Percentiles rank a stretch among this genome's conserved stretches.
phyloP scores from a whole-genome alignment of 73 alveolate genomes.

The Stentor coeruleus region DNA sequence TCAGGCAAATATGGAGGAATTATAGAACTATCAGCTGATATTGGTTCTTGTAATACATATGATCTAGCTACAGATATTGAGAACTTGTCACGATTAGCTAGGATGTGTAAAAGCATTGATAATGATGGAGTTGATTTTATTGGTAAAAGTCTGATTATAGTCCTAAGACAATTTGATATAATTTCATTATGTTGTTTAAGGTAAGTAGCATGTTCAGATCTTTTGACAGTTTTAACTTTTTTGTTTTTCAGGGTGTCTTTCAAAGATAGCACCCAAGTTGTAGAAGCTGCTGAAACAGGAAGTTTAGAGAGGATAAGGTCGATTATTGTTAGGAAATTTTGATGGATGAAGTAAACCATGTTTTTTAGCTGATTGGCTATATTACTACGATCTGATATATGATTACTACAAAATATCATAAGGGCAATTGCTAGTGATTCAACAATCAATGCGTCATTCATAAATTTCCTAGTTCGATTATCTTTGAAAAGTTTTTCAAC shows the following conservation, averaged over 20 bases:
- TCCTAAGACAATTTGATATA: background rate
- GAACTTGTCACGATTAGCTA: background rate
- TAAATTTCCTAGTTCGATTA: background rate
- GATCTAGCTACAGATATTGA: conserved; percentile 9
- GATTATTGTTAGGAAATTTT: conserved; percentile 43
- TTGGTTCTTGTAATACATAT: background rate
- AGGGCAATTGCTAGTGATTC: conserved; percentile 24
- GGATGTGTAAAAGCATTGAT: background rate
- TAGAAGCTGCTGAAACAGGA: conserved; percentile 43
- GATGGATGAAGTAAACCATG: conserved; percentile 43
- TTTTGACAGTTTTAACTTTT: conserved; percentile 31
- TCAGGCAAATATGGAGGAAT: conserved; percentile 33
- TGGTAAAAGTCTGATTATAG: conserved; percentile 19
- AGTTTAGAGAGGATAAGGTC: conserved; percentile 47
- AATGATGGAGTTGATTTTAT: background rate
- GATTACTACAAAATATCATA: background rate
- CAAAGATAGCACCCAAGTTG: conserved; percentile 39
- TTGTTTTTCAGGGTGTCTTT: conserved; percentile 27
- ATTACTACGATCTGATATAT: background rate
- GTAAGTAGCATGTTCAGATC: conserved; percentile 20
- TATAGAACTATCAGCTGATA: background rate
- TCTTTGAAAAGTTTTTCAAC: conserved; percentile 19
- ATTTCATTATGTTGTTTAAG: background rate
- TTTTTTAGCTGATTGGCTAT: conserved; percentile 34
- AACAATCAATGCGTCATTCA: conserved; percentile 13